Conservation (phyloP, 2,329 filamentous ascomycete species). For the Rutstroemia sp. region DNA sequence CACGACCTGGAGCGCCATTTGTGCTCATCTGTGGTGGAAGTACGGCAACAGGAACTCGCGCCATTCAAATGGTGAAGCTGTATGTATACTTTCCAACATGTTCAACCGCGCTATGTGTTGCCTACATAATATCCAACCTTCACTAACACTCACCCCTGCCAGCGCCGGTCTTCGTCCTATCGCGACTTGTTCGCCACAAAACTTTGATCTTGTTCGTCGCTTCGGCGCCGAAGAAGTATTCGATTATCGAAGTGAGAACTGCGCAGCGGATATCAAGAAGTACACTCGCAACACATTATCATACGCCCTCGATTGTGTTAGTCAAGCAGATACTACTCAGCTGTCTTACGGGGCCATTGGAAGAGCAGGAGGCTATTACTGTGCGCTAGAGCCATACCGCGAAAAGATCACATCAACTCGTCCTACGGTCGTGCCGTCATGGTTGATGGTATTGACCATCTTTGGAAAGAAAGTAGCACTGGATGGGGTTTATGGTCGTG, state of each 20-base stretch:
- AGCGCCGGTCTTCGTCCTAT: slow-evolving; percentile 17
- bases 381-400: slow-evolving; percentile 10
- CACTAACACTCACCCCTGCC: no score
- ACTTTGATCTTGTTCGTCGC: slow-evolving; percentile 31
- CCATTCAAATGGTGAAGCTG: background rate
- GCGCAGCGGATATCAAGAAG: slow-evolving; percentile 29
- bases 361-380: slow-evolving; percentile 25
- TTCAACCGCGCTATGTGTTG: no score
- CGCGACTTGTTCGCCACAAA: slow-evolving; percentile 31
- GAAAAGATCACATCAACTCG: background rate
- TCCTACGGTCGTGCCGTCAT: slow-evolving; percentile 22
- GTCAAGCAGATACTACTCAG: slow-evolving; percentile 24
- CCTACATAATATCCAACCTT: no score
- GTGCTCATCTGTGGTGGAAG: background rate
- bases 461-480: slow-evolving; percentile 20
- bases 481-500: background rate
- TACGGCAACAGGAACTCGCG: background rate
- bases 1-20: background rate
- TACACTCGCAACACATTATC: slow-evolving; percentile 33
- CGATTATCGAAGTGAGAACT: slow-evolving; percentile 32
- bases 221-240: slow-evolving; percentile 36
- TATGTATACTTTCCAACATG: background rate
- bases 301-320: slow-evolving; percentile 34
- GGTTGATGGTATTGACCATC: slow-evolving; percentile 25
- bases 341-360: slow-evolving; percentile 34